Conservation (phyloP, 345 rosid genomes). For the Brassica nigra region DNA sequence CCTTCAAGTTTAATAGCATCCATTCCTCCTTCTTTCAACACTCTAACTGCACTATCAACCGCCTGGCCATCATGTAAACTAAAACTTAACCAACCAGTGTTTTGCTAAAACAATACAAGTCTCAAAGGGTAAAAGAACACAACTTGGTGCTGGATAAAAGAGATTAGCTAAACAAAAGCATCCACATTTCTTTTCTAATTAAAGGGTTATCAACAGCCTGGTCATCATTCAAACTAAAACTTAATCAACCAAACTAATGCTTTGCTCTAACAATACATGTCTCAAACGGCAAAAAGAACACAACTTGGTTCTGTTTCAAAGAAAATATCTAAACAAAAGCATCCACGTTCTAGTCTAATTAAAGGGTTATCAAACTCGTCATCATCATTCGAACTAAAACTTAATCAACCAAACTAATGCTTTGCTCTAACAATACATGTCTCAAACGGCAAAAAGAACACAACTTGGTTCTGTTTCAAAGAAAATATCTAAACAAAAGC, state of each 20-base stretch:
- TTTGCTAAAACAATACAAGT: background rate
- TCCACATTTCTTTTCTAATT: background rate
- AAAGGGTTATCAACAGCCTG: background rate
- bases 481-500: background rate
- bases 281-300: background rate
- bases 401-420: constrained; percentile 23
- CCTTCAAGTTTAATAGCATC: constrained; percentile 95
- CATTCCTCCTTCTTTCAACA: constrained; percentile 91
- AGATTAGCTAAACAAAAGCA: background rate
- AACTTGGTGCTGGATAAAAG: background rate
- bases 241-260: constrained; percentile 13
- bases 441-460: background rate
- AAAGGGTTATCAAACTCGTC: background rate
- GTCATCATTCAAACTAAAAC: constrained; percentile 19
- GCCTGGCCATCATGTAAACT: constrained; percentile 62
- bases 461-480: background rate
- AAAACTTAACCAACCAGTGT: constrained; percentile 12
- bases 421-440: constrained; percentile 1
- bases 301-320: background rate
- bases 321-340: too few species aligned
- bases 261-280: constrained; percentile 5
- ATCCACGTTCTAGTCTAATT: background rate
- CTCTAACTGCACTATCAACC: constrained; percentile 77
- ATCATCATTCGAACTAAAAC: constrained; percentile 21
- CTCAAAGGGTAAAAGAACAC: background rate